These are phyloP conservation scores for Hyphopichia khmerensis DNA, from an alignment of 1,139 yeast genomes.

Conservation along the genomic window DNA sequence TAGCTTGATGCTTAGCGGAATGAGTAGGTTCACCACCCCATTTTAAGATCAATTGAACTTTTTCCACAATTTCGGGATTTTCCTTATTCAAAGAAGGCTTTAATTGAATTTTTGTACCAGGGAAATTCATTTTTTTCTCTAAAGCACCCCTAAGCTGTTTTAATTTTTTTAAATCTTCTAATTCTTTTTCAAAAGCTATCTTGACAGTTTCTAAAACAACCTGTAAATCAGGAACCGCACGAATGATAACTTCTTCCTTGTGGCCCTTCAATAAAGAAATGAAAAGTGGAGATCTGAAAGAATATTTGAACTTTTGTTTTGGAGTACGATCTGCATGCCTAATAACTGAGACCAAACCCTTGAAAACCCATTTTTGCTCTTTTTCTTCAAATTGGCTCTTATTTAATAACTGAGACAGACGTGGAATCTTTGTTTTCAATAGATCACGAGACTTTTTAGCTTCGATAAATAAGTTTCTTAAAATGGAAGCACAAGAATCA, in stretches of 20 bases:
- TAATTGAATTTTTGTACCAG: constrained; percentile 95
- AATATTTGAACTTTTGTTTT: constrained; percentile 96
- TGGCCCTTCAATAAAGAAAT: constrained; percentile 89
- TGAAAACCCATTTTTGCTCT: constrained; percentile 95
- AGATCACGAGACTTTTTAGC: constrained; percentile 49
- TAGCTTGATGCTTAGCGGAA: constrained; percentile 91
- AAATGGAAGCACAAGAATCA: constrained; percentile 75
- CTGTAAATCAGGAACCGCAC: constrained; percentile 82
- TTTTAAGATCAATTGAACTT: constrained; percentile 90
- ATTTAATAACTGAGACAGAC: constrained; percentile 33
- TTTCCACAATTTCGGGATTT: constrained; percentile 70
- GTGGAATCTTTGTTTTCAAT: constrained; percentile 40
- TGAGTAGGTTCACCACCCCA: constrained; percentile 99
- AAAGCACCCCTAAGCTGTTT: constrained; percentile 76
- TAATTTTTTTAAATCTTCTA: constrained; percentile 80
- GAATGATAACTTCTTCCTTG: constrained; percentile 90
- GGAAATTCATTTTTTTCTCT: constrained; percentile 84
- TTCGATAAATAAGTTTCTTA: constrained; percentile 69
- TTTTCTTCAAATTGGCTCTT: constrained; percentile 64
- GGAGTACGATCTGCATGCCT: constrained; percentile 99
- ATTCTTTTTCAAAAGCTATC: constrained; percentile 71
- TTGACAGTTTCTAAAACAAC: constrained; percentile 84
- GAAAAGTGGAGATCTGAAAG: constrained; percentile 85
- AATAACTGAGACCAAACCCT: constrained; percentile 87
- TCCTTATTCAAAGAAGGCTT: constrained; percentile 78